A percentile compares a stretch with the other conserved stretches of the same genome.
phyloP scores from a whole-genome alignment of 1,139 yeast genomes.

The Pichia sp. region DNA sequence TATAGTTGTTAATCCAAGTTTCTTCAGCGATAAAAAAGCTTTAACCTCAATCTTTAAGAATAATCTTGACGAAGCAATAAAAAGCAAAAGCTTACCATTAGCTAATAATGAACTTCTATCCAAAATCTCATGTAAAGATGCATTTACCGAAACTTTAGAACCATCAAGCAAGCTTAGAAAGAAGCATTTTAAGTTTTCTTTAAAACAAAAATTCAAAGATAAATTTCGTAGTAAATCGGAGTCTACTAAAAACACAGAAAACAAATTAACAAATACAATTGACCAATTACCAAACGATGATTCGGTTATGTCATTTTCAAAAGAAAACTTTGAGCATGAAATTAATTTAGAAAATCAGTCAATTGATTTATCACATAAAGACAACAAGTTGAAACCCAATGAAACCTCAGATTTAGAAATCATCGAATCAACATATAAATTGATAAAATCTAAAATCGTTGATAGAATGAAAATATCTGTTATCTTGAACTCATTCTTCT shows the following conservation, averaged over 20 bases:
- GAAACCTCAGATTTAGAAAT: neutral
- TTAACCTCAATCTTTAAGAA: neutral
- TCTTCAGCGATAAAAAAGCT: neutral
- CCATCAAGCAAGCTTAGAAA: neutral
- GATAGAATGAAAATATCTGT: slow-evolving; percentile 20
- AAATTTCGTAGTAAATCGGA: neutral
- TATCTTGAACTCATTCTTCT: slow-evolving; percentile 13
- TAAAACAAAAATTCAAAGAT: neutral
- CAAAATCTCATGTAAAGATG: neutral
- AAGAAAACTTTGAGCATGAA: neutral
- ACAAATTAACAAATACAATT: neutral
- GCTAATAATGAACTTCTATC: neutral
- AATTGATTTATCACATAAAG: neutral
- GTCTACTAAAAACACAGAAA: neutral
- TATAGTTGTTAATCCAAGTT: neutral
- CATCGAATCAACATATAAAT: neutral
- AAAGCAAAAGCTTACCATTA: neutral
- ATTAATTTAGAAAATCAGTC: neutral
- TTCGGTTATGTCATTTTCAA: slow-evolving; percentile 1
- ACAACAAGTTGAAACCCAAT: neutral
- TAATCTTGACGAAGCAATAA: neutral
- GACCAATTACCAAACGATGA: neutral
- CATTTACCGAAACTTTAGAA: neutral
- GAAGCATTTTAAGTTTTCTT: neutral
- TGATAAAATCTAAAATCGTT: slow-evolving; percentile 4